Base-by-base conservation (phyloP, 2,329 filamentous ascomycete species). In the Colletotrichum chrysophilum region DNA sequence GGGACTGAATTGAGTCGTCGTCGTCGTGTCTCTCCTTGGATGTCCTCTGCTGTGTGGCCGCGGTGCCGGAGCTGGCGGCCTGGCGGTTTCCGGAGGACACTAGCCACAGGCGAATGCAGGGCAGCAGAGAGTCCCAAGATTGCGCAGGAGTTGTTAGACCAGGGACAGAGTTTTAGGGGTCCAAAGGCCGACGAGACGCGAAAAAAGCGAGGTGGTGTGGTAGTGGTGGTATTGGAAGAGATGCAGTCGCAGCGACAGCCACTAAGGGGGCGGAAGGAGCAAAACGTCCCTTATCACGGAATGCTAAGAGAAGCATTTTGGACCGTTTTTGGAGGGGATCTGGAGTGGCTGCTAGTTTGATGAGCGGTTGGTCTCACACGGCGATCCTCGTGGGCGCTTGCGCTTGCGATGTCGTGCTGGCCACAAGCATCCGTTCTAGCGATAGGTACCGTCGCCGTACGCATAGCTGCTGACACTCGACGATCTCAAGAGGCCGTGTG, bases 301-400 rank as follows among this genome's bases (percentile, higher is more conserved):
- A 21, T 28, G 21, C 26, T 30, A 38, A 24, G 56, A 14, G 36
- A 43, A 18, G 21, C 16, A 60, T 43, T 55, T 36, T 38, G 38
- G 8, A 7, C 55, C 55, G 36, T 58, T 28, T 58, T 58, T 18
- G 14, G 34, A 36, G 60, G 34, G 26, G 36, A 14, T 66, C 52
- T 58, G 48, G 52, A 61, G 72, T 26, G n/a, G 56, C 52, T 34
- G 60, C 64, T 66, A 68, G 72, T 71, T 71, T 75, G 52, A 71
- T 75, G 24, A 61, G 71, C 48, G 36, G 36, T 10, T 52, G 24
- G 72, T 75, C 72, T 75, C 72, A 71, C 67, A 60, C 61, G 72
- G 72, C 61, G 72, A 66, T 60, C 55, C 61, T 36, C 28, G 67
- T 55, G 21, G 61, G 7, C 32, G 60, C 28, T 71, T 36, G 38